phyloP scores from a whole-genome alignment of 108 stramenopile genomes.

The Tribonema minus region DNA sequence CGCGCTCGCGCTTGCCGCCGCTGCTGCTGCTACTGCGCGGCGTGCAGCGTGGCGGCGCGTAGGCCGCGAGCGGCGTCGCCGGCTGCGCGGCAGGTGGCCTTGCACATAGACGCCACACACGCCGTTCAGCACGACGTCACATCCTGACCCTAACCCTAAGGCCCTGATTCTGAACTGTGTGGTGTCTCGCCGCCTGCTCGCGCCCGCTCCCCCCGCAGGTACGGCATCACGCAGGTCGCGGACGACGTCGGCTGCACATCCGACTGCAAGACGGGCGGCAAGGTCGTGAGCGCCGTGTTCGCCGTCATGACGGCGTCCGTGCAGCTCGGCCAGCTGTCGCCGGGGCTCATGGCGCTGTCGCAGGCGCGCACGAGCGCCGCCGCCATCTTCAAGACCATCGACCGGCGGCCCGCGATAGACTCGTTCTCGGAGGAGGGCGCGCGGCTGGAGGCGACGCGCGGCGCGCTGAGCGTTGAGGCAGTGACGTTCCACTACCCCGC shows the following conservation, averaged over 20 bases:
- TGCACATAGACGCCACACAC: neutral
- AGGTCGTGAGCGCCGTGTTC: constrained; percentile 44
- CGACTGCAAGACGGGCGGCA: constrained; percentile 33
- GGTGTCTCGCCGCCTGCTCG: no score
- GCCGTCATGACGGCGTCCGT: constrained; percentile 46
- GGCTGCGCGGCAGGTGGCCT: neutral
- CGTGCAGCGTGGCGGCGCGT: no score
- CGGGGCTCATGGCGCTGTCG: constrained; percentile 1
- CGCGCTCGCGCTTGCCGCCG: no score
- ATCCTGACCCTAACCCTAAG: neutral
- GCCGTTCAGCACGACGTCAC: neutral
- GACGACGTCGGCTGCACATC: constrained; percentile 15
- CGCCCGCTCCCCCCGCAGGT: no score
- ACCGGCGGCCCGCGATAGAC: constrained; percentile 44
- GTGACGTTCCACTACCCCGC: constrained; percentile 82
- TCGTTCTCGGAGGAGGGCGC: constrained; percentile 13
- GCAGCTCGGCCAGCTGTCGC: constrained; percentile 36
- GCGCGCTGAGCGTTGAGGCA: constrained; percentile 20
- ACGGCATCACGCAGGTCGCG: constrained; percentile 22
- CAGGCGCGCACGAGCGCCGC: neutral
- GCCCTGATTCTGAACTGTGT: no score
- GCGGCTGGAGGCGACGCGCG: neutral
- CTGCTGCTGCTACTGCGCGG: no score
- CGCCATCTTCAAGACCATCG: constrained; percentile 25
- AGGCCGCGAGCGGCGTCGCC: no score